Evolutionary conservation across 2,329 filamentous ascomycete species (phyloP).

Genomic region (Phaeosphaeriaceae sp.): DNA sequence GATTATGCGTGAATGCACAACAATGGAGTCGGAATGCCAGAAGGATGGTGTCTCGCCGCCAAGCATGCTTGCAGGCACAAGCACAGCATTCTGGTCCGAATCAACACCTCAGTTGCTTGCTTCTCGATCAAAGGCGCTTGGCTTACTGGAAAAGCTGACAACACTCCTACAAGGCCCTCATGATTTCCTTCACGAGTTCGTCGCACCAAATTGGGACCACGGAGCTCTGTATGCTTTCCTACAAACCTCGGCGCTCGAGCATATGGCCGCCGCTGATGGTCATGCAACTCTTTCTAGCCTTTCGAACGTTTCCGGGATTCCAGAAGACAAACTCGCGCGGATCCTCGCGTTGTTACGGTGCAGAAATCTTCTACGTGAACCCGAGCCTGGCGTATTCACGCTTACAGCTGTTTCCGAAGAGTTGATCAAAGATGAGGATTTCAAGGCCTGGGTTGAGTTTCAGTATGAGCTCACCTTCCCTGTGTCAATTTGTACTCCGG

Average conservation of each 20-base stretch:
- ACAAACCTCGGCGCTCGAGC: neutral
- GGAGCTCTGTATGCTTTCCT: constrained; percentile 5
- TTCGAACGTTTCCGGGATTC: neutral
- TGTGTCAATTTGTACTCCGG: no score
- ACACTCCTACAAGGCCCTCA: constrained; percentile 4
- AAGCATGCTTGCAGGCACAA: neutral
- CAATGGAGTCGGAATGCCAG: neutral
- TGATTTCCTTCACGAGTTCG: constrained; percentile 5
- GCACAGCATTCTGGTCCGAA: neutral
- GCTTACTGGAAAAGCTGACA: neutral
- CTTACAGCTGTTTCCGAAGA: constrained; percentile 2
- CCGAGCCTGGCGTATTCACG: neutral
- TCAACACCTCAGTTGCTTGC: neutral
- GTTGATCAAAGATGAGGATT: constrained; percentile 2
- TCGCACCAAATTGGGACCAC: constrained; percentile 5
- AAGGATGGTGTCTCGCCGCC: neutral
- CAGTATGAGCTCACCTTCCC: no score
- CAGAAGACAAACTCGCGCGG: constrained; percentile 3
- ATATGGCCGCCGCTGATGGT: neutral
- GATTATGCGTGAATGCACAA: neutral
- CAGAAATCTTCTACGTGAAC: constrained; percentile 1
- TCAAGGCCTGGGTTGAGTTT: constrained; percentile 4
- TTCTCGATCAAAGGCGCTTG: neutral
- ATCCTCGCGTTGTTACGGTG: constrained; percentile 3
- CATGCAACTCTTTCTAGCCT: neutral